Conservation (phyloP, 1,284 basidiomycete genomes). For the Pterula multifida region DNA sequence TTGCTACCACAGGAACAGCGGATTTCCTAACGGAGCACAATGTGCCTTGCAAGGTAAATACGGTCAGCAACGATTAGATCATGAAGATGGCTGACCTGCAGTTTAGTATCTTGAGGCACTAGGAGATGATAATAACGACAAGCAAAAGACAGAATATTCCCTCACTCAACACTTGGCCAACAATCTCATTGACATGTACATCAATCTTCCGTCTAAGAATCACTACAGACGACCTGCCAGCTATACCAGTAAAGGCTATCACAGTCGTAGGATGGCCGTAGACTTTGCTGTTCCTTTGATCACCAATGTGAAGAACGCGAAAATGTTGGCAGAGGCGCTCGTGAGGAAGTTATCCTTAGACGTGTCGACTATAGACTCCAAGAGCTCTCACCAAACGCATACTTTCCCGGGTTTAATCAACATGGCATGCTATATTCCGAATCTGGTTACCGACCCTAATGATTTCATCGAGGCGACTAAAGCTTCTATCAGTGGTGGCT, state of each 20-base stretch:
- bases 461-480: constrained; percentile 57
- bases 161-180: constrained; percentile 91
- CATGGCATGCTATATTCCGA: constrained; percentile 82
- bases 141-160: constrained; percentile 93
- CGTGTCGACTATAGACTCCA: constrained; percentile 86
- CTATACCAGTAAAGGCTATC: constrained; percentile 95
- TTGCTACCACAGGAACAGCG: constrained; percentile 93
- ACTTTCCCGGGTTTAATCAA: constrained; percentile 91
- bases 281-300: constrained; percentile 96
- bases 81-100: too few species aligned
- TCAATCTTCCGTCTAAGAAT: constrained; percentile 98
- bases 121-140: constrained; percentile 58
- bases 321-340: constrained; percentile 91
- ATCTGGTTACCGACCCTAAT: constrained; percentile 45
- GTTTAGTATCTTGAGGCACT: constrained; percentile 83
- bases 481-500: constrained; percentile 79
- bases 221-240: constrained; percentile 94
- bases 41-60: constrained; percentile 78
- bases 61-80: too few species aligned
- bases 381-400: constrained; percentile 87
- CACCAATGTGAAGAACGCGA: constrained; percentile 98
- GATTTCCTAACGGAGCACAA: constrained; percentile 88
- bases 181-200: constrained; percentile 97
- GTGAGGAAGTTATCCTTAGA: constrained; percentile 82
- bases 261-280: constrained; percentile 97